A percentile compares a stretch with the other conserved stretches of the same genome.
Evolutionary conservation across 2,329 filamentous ascomycete species (phyloP).

Genomic region (Aspergillus neotritici): DNA sequence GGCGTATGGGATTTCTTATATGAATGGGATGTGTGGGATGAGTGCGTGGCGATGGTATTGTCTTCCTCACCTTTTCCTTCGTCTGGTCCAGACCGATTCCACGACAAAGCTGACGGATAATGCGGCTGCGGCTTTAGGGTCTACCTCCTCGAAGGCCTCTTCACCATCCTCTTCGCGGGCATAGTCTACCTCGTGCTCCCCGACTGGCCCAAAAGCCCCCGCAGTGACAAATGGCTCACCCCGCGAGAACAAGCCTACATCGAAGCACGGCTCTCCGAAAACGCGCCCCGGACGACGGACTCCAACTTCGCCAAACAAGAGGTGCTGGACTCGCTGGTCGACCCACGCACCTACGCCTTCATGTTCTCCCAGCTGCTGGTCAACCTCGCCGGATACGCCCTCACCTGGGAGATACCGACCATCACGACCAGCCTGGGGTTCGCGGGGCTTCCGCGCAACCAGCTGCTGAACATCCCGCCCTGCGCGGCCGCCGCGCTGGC

Average conservation of each 20-base stretch:
- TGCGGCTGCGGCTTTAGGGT: conserved; percentile 1
- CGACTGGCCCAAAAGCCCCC: conserved; percentile 9
- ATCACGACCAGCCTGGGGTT: conserved; percentile 14
- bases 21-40: conserved; percentile 8
- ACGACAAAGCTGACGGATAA: too few relatives aligned
- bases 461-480: conserved; percentile 10
- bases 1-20: conserved; percentile 9
- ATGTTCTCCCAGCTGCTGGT: conserved; percentile 12
- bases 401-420: conserved; percentile 11
- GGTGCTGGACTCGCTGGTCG: conserved; percentile 7
- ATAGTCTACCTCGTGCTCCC: conserved; percentile 9
- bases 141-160: conserved; percentile 11
- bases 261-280: conserved; percentile 9
- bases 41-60: conserved; percentile 11
- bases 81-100: too few relatives aligned
- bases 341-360: conserved; percentile 10
- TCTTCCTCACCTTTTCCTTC: background rate
- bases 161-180: conserved; percentile 10
- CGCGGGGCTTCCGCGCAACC: conserved; percentile 10
- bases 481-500: conserved; percentile 6
- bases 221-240: conserved; percentile 8
- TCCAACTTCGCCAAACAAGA: conserved; percentile 8
- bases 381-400: conserved; percentile 11
- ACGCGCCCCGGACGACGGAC: conserved; percentile 6
- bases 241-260: conserved; percentile 12